Conservation (phyloP, 129 eudicot genomes). For the Lactuca sativa region DNA sequence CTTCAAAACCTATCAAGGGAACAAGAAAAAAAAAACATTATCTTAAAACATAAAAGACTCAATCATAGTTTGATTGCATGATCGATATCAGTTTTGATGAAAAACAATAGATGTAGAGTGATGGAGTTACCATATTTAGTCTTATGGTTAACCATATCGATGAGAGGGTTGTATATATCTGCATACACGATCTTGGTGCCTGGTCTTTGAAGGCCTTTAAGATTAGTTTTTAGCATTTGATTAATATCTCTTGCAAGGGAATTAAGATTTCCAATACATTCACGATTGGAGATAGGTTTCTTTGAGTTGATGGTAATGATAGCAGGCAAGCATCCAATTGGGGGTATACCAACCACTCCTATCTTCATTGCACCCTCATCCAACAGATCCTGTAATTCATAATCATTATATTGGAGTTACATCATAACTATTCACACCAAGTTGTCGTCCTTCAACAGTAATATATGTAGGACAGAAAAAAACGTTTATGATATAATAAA, state of each 20-base stretch:
- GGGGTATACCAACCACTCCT: constrained; percentile 60
- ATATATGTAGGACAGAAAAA: too few relatives aligned
- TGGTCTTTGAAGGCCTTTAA: constrained; percentile 26
- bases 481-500: too few relatives aligned
- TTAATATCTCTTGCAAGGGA: constrained; percentile 28
- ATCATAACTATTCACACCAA: background rate
- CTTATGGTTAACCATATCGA: constrained; percentile 33
- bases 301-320: constrained; percentile 45
- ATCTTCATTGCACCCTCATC: constrained; percentile 51
- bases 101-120: background rate
- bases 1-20: constrained; percentile 37
- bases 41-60: background rate
- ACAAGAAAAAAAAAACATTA: background rate
- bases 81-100: background rate
- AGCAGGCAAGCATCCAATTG: constrained; percentile 68
- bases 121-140: constrained; percentile 24
- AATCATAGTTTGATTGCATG: constrained; percentile 1
- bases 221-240: constrained; percentile 28
- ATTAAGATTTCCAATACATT: constrained; percentile 29
- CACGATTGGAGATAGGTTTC: constrained; percentile 21
- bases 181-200: constrained; percentile 36
- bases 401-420: background rate
- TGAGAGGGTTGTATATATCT: constrained; percentile 42
- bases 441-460: background rate
- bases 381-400: constrained; percentile 33